Base-by-base conservation (phyloP, 352 stramenopile genomes). In the Phytopythium chamaehyphon region DNA sequence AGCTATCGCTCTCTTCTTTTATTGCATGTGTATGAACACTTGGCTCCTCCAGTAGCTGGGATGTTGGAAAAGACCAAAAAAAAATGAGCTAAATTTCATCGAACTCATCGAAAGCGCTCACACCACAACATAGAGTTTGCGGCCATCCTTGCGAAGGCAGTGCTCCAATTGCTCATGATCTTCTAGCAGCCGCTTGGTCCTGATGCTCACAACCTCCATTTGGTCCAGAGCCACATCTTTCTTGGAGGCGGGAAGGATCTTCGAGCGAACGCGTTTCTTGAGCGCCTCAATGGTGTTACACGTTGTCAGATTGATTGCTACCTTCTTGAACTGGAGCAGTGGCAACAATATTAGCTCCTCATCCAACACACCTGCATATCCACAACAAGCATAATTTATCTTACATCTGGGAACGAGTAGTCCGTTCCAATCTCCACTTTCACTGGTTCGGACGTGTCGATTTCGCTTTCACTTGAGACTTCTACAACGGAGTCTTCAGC, bases 341-440 rank as follows among this genome's bases (percentile, higher is more conserved):
- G 16, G 11, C 24, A 18, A 28, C 5, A 22, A 24, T n/a, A 33
- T 28, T 12, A 36, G 7, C 8, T 6, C 23, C 6, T 14, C 4
- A 37, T n/a, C n/a, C n/a, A n/a, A n/a, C n/a, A n/a, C n/a, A n/a
- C n/a, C n/a, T n/a, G n/a, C n/a, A n/a, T n/a, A n/a, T n/a, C n/a
- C n/a, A 8, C 10, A 47, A 46, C 43, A 33, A 24, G 26, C 26
- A 43, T 6, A 8, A 35, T 6, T 23, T 52, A 51, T 22, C 31
- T 21, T 55, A 81, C 70, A 58, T 62, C 37, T n/a, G 66, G 64
- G 44, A 64, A 74, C 10, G 40, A 56, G 2, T 64, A 49, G 21
- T 81, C 52, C 8, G 61, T 65, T 6, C 22, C 57, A 18, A 77
- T 57, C 35, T 63, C 61, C 5, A 81, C 39, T 18, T 45, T 57